Evolutionary conservation across 2,329 filamentous ascomycete genomes (phyloP).

Genomic region (Scedosporium dehoogii): DNA sequence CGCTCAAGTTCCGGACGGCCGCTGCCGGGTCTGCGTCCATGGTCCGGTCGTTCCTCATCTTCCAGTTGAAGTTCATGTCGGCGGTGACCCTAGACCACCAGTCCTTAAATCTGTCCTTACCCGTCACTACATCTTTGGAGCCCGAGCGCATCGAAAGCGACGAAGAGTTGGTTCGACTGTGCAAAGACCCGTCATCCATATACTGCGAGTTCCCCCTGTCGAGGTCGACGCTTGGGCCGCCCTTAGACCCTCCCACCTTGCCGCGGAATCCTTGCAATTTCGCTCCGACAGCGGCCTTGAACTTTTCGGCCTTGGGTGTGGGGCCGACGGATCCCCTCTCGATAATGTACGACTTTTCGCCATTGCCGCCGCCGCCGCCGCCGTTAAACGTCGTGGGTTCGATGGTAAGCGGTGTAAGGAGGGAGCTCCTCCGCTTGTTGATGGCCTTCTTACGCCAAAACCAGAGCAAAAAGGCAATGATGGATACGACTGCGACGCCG

Average conservation of each 20-base stretch:
- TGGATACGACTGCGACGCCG: conserved; percentile 31
- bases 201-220: conserved; percentile 46
- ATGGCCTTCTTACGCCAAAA: conserved; percentile 33
- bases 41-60: conserved; percentile 19
- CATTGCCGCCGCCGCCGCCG: conserved; percentile 13
- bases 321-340: conserved; percentile 38
- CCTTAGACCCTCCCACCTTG: conserved; percentile 21
- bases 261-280: conserved; percentile 24
- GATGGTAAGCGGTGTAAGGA: conserved; percentile 36
- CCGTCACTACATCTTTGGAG: conserved; percentile 14
- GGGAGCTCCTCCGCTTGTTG: conserved; percentile 34
- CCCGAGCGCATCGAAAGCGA: conserved; percentile 1
- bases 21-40: conserved; percentile 18
- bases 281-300: conserved; percentile 26
- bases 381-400: conserved; percentile 13
- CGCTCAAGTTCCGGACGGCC: conserved; percentile 16
- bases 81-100: conserved; percentile 35
- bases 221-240: conserved; percentile 34
- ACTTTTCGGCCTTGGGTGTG: conserved; percentile 31
- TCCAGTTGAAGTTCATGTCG: conserved; percentile 27
- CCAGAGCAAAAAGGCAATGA: conserved; percentile 41
- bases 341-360: conserved; percentile 26
- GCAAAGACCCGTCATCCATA: conserved; percentile 21
- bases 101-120: conserved; percentile 29
- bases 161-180: conserved; percentile 28